Base-by-base conservation (phyloP, 1,284 basidiomycete species). In the Pseudozyma sp. region DNA sequence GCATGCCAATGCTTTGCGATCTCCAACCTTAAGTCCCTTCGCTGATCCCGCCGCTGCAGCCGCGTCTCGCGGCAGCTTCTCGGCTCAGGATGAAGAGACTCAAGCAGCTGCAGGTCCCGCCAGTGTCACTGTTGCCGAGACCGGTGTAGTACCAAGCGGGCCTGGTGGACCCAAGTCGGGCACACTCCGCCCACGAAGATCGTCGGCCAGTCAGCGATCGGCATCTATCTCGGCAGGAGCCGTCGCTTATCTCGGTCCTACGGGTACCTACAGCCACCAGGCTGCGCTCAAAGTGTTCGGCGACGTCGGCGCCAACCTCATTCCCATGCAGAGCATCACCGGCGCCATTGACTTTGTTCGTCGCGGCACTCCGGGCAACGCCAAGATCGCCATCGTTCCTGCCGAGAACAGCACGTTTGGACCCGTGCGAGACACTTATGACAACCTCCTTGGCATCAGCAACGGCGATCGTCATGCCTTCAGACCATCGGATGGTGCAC, bases 131-230 rank as follows among this genome's bases (percentile, higher is more conserved):
- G 71, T 76, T 2, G 77, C 75, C 31, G 77, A 79, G 69, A 79
- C 77, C 1, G 77, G 77, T 6, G 58, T 71, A 12, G 55, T 76
- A 11, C 71, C 72, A 0, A 63, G 58, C n/a, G 77, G 77, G 5
- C 63, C 70, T 11, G 77, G 77, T 12, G 77, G 77, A 5, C 77
- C 77, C 49, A 77, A 75, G 51, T 69, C 75, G 3, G 77, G 77
- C 34, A 71, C 64, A 13, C 62, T 79, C 11, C 69, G 54, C 16
- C 72, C 67, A 13, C 76, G 76, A 35, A 48, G 61, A 45, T 68
- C 65, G 4, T 76, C 73, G 35, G 57, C 65, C 11, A 67, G 49
- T 31, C 65, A 66, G 52, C 59, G 72, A n/a, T 70, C 72, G n/a
- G 60, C 57, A 10, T 76, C 73, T 16, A 59, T 76, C 47, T 76